Percentiles rank a stretch among this genome's conserved stretches.
These are phyloP conservation scores for Zalerion maritima DNA, from an alignment of 495 filamentous ascomycete species.

Conservation along the genomic window DNA sequence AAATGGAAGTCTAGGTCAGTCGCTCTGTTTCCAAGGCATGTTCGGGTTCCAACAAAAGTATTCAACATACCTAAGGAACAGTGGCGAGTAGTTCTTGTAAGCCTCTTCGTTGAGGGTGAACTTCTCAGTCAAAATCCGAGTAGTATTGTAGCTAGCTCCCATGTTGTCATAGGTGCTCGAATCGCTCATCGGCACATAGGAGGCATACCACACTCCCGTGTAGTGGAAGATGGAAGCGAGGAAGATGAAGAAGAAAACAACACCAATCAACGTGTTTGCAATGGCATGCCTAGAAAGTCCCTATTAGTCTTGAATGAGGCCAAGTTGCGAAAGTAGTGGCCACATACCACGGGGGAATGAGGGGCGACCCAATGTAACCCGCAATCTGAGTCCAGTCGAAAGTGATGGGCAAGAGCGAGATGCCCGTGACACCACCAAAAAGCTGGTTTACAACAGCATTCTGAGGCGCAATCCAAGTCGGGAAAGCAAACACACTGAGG, in stretches of 20 bases:
- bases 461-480: constrained; percentile 45
- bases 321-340: too few species aligned
- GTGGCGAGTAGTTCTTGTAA: constrained; percentile 46
- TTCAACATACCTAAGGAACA: constrained; percentile 39
- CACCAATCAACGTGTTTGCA: constrained; percentile 47
- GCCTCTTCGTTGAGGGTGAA: constrained; percentile 36
- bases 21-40: neutral
- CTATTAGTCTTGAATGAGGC: constrained; percentile 5
- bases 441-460: constrained; percentile 56
- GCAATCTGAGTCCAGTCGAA: constrained; percentile 54
- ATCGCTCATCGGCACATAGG: constrained; percentile 44
- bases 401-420: constrained; percentile 46
- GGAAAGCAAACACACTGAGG: constrained; percentile 44
- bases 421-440: constrained; percentile 48
- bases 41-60: neutral
- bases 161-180: constrained; percentile 50
- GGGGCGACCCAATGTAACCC: constrained; percentile 40
- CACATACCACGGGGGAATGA: constrained; percentile 43
- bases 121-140: constrained; percentile 33
- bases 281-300: constrained; percentile 30
- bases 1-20: neutral
- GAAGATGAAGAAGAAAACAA: constrained; percentile 38
- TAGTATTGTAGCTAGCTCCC: constrained; percentile 38
- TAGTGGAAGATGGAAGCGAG: constrained; percentile 40
- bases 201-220: constrained; percentile 48